Evolutionary conservation across 805 yeast genomes (phyloP).

Genomic region (Scheffersomyces stipitis): DNA sequence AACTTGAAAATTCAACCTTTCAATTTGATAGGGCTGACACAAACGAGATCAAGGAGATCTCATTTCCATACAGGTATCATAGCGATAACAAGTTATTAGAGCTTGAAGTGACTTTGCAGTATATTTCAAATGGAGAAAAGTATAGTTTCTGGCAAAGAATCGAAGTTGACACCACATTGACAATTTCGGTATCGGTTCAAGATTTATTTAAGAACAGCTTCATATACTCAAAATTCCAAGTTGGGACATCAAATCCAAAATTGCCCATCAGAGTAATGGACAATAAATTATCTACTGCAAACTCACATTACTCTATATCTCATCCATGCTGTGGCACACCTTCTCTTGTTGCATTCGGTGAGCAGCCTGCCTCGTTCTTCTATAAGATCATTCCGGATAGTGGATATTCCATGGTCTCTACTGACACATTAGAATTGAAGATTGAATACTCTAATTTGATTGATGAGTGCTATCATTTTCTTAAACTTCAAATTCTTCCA

Average conservation of each 20-base stretch:
- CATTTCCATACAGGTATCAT: conserved; percentile 31
- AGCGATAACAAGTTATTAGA: conserved; percentile 27
- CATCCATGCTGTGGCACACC: conserved; percentile 13
- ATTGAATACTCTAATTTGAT: conserved; percentile 48
- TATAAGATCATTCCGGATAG: conserved; percentile 45
- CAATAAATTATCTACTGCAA: conserved; percentile 37
- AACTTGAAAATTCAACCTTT: background rate
- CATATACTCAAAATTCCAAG: conserved; percentile 65
- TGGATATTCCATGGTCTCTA: conserved; percentile 14
- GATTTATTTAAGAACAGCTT: conserved; percentile 63
- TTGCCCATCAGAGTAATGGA: conserved; percentile 54
- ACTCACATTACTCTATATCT: conserved; percentile 23
- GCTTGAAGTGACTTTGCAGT: conserved; percentile 20
- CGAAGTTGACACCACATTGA: conserved; percentile 53
- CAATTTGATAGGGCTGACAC: background rate
- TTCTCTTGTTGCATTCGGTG: conserved; percentile 57
- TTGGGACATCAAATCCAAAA: conserved; percentile 54
- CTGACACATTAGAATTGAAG: conserved; percentile 41
- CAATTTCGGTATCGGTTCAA: conserved; percentile 74
- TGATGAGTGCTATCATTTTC: conserved; percentile 40
- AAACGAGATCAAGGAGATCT: conserved; percentile 15
- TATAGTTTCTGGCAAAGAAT: conserved; percentile 23
- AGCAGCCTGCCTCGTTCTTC: conserved; percentile 67
- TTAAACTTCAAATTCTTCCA: conserved; percentile 10
- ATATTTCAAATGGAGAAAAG: conserved; percentile 16